Evolutionary conservation across 1,139 yeast genomes (phyloP).

Genomic region (Barnettozyma hawaiiensis): DNA sequence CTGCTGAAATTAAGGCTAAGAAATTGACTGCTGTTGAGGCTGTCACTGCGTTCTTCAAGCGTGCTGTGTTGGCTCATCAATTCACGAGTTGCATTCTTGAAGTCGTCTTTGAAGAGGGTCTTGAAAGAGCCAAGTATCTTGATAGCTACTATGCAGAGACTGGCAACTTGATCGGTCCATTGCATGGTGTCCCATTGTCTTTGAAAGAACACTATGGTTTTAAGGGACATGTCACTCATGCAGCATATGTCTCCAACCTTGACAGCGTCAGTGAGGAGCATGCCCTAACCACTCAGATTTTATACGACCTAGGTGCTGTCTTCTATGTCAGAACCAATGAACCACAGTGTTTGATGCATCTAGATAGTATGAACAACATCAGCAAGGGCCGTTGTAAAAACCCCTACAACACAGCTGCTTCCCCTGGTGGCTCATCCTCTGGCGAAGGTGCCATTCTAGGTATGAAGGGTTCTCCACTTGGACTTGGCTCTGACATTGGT

Average conservation of each 20-base stretch:
- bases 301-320: constrained; percentile 62
- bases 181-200: constrained; percentile 77
- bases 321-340: constrained; percentile 50
- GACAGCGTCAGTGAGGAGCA: constrained; percentile 45
- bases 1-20: constrained; percentile 32
- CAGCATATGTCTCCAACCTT: constrained; percentile 53
- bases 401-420: constrained; percentile 45
- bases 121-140: constrained; percentile 47
- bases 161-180: constrained; percentile 65
- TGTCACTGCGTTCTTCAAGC: constrained; percentile 32
- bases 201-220: constrained; percentile 67
- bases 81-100: constrained; percentile 56
- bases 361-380: constrained; percentile 45
- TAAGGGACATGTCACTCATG: constrained; percentile 53
- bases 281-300: constrained; percentile 45
- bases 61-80: constrained; percentile 45
- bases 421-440: constrained; percentile 69
- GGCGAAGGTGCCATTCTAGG: constrained; percentile 72
- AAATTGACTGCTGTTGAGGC: constrained; percentile 29
- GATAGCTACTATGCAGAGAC: constrained; percentile 45
- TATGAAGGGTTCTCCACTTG: constrained; percentile 59
- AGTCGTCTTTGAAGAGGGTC: constrained; percentile 51
- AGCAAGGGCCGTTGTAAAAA: constrained; percentile 50
- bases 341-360: constrained; percentile 54
- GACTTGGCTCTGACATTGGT: constrained; percentile 76